Conservation (phyloP, 768 basidiomycete genomes). For the Dacryopinax spathularia region DNA sequence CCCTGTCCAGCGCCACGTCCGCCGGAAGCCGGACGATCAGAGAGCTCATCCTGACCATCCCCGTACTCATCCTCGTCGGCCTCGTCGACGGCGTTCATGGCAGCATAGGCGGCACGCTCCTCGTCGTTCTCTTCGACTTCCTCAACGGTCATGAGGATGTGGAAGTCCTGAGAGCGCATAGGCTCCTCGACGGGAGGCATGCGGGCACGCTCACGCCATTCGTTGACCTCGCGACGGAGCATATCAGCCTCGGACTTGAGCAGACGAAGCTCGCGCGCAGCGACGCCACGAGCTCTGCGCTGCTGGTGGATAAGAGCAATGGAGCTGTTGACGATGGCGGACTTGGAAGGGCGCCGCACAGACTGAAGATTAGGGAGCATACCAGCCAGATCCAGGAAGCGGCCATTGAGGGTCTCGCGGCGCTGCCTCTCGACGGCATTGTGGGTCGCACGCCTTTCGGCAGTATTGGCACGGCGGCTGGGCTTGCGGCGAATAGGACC, state of each 20-base stretch:
- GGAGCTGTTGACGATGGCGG: conserved; percentile 89
- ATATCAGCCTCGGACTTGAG: conserved; percentile 73
- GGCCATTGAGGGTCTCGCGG: conserved; percentile 80
- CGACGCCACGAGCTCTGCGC: conserved; percentile 65
- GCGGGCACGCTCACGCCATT: conserved; percentile 70
- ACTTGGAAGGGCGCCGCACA: conserved; percentile 89
- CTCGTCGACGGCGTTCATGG: neutral
- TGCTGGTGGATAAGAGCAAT: conserved; percentile 80
- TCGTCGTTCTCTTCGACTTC: conserved; percentile 16
- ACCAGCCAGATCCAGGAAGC: conserved; percentile 85
- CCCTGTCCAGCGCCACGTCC: neutral
- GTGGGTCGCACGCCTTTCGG: conserved; percentile 89
- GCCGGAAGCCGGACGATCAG: neutral
- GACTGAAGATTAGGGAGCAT: conserved; percentile 82
- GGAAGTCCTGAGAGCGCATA: conserved; percentile 53
- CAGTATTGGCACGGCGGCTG: conserved; percentile 82
- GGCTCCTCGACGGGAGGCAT: conserved; percentile 63
- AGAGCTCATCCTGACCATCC: neutral
- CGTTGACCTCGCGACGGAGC: conserved; percentile 80
- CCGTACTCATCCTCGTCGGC: conserved; percentile 1
- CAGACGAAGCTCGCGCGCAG: conserved; percentile 64
- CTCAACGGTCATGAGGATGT: conserved; percentile 17
- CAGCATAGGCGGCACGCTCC: conserved; percentile 11
- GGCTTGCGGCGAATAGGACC: conserved; percentile 59
- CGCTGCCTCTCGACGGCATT: conserved; percentile 93